phyloP scores from a whole-genome alignment of 1,284 basidiomycete species.

The Pseudozyma hubeiensis region DNA sequence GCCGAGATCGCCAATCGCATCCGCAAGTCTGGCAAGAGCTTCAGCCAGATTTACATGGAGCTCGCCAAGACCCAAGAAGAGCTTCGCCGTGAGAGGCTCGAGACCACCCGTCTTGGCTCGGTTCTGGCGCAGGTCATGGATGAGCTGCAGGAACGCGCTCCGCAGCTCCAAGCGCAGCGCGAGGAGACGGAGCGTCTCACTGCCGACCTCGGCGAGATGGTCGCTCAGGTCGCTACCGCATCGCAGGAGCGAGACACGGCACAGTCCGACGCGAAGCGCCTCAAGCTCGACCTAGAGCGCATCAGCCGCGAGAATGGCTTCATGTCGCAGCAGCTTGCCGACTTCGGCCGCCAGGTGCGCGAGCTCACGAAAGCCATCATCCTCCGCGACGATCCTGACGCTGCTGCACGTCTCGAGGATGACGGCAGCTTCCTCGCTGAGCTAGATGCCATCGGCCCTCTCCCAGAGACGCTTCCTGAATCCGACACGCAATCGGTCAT shows the following conservation, averaged over 20 bases:
- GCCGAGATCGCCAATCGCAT: constrained; percentile 77
- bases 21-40: constrained; percentile 77
- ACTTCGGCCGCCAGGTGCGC: constrained; percentile 88
- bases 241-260: constrained; percentile 52
- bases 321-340: constrained; percentile 77
- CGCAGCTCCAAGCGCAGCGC: constrained; percentile 63
- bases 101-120: constrained; percentile 54
- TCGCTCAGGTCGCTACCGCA: constrained; percentile 41
- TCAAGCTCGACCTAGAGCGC: constrained; percentile 74
- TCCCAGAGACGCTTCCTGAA: constrained; percentile 32
- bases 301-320: constrained; percentile 77
- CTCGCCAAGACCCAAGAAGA: constrained; percentile 86
- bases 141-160: constrained; percentile 63
- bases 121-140: constrained; percentile 64
- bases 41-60: constrained; percentile 90
- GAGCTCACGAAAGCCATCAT: constrained; percentile 81
- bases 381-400: constrained; percentile 81
- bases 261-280: constrained; percentile 75
- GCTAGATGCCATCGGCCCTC: constrained; percentile 48
- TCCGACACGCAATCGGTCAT: constrained; percentile 75
- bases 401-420: constrained; percentile 80
- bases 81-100: constrained; percentile 76
- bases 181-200: constrained; percentile 62
- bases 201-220: constrained; percentile 53
- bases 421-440: constrained; percentile 66